A percentile compares a stretch with the other conserved stretches of the same genome.
Conservation (phyloP, 768 basidiomycete species). For the Stropharia rugosoannulata region DNA sequence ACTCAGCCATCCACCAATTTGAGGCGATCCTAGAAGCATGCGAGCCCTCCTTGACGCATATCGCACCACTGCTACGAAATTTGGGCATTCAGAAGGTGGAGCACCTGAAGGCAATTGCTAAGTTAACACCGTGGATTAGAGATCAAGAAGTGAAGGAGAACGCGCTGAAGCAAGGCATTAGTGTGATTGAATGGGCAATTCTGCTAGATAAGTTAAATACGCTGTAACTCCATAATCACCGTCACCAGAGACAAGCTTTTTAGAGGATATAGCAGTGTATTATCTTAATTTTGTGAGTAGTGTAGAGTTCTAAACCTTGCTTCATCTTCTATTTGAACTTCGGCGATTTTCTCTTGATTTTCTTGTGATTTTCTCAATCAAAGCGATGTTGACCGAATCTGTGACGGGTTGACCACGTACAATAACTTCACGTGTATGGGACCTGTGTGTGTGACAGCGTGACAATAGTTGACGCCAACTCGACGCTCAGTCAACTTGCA, state of each 20-base stretch:
- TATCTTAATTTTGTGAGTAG: background rate
- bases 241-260: background rate
- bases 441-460: too few relatives aligned
- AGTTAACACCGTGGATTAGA: slow-evolving; percentile 63
- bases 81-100: slow-evolving; percentile 61
- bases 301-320: background rate
- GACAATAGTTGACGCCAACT: too few relatives aligned
- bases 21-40: slow-evolving; percentile 59
- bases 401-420: background rate
- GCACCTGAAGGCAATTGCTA: slow-evolving; percentile 61
- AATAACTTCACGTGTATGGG: too few relatives aligned
- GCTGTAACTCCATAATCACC: slow-evolving; percentile 6
- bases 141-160: slow-evolving; percentile 71
- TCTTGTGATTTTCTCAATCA: too few relatives aligned
- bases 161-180: slow-evolving; percentile 65
- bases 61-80: slow-evolving; percentile 51
- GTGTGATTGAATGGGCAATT: slow-evolving; percentile 79
- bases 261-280: background rate
- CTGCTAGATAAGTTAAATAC: slow-evolving; percentile 61
- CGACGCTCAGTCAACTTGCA: too few relatives aligned
- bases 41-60: slow-evolving; percentile 63
- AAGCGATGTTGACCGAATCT: background rate
- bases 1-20: slow-evolving; percentile 35
- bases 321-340: background rate
- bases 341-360: too few relatives aligned